These are phyloP conservation scores for Ogataea polymorpha DNA, from an alignment of 805 yeast genomes.

Conservation along the genomic window DNA sequence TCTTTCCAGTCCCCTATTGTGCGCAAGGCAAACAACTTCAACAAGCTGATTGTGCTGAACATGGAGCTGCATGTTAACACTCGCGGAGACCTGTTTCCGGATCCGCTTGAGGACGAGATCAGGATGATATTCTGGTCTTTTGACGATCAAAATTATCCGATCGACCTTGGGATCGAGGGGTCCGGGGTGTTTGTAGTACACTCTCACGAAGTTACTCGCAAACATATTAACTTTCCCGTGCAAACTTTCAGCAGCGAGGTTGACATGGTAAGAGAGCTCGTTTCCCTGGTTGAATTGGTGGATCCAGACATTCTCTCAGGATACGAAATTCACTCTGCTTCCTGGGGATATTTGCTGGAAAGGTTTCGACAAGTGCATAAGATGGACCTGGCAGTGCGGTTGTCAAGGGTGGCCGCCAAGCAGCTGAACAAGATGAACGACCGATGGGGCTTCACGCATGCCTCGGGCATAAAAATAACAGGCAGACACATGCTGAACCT, in stretches of 20 bases:
- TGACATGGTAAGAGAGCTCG: slow-evolving; percentile 54
- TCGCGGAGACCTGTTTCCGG: slow-evolving; percentile 50
- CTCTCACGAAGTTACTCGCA: not conserved
- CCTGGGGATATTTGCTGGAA: slow-evolving; percentile 90
- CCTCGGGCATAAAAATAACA: slow-evolving; percentile 61
- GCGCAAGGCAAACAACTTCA: slow-evolving; percentile 37
- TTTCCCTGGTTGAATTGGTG: slow-evolving; percentile 50
- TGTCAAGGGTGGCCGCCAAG: slow-evolving; percentile 56
- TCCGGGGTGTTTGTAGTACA: slow-evolving; percentile 37
- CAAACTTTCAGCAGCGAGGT: slow-evolving; percentile 51
- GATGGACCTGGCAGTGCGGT: slow-evolving; percentile 50
- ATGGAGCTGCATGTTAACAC: slow-evolving; percentile 69
- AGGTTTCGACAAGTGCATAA: slow-evolving; percentile 47
- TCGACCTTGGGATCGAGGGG: slow-evolving; percentile 33
- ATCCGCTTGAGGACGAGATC: slow-evolving; percentile 62
- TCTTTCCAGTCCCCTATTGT: slow-evolving; percentile 29
- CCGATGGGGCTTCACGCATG: slow-evolving; percentile 79
- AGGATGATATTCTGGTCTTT: slow-evolving; percentile 61
- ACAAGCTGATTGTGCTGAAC: slow-evolving; percentile 52
- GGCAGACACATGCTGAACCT: slow-evolving; percentile 85
- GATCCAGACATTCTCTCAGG: slow-evolving; percentile 92
- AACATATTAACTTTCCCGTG: slow-evolving; percentile 24
- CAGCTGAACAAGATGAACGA: slow-evolving; percentile 56
- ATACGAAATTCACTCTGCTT: slow-evolving; percentile 70
- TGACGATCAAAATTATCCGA: slow-evolving; percentile 40